A percentile compares a stretch with the other conserved stretches of the same genome.
Evolutionary conservation across 441 rosid genomes (phyloP).

Genomic region (Erodium moschatum): DNA sequence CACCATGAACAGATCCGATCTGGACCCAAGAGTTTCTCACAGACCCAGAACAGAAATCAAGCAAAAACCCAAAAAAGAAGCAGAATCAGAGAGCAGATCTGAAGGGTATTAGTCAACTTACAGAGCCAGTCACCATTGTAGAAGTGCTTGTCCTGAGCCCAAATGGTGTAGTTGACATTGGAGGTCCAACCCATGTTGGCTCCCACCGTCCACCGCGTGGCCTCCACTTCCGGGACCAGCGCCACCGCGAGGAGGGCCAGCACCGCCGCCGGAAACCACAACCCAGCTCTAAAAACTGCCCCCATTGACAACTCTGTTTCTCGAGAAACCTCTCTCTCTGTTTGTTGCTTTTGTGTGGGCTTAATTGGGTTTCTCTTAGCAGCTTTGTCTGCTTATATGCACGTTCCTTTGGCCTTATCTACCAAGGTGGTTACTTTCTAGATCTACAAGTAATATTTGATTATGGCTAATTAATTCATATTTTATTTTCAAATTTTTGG

Average conservation of each 20-base stretch:
- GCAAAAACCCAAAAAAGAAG: not conserved
- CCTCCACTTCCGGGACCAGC: slow-evolving; percentile 42
- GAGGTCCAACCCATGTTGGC: slow-evolving; percentile 49
- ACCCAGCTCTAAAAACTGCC: slow-evolving; percentile 8
- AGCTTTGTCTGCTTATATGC: slow-evolving; percentile 5
- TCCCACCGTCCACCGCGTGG: slow-evolving; percentile 62
- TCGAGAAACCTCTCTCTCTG: not conserved
- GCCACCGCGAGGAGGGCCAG: slow-evolving; percentile 22
- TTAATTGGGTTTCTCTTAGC: slow-evolving; percentile 1
- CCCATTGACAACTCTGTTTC: slow-evolving; percentile 1
- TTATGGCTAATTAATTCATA: not conserved
- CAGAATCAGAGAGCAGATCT: not conserved
- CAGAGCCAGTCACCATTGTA: slow-evolving; percentile 93
- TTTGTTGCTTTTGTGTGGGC: not conserved
- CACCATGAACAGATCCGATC: not conserved
- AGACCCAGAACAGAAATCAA: not conserved
- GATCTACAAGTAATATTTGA: slow-evolving; percentile 3
- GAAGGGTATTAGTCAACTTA: slow-evolving; percentile 23
- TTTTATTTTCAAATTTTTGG: not conserved
- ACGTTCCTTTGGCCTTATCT: not conserved
- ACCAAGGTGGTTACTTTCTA: not conserved
- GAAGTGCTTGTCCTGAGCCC: slow-evolving; percentile 74
- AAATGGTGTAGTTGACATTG: slow-evolving; percentile 61
- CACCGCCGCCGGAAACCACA: slow-evolving; percentile 6
- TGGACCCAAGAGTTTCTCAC: not conserved